Percentiles rank a stretch among this genome's conserved stretches.
phyloP scores from a whole-genome alignment of 176 grass and related monocot species.

The Avena insularis region DNA sequence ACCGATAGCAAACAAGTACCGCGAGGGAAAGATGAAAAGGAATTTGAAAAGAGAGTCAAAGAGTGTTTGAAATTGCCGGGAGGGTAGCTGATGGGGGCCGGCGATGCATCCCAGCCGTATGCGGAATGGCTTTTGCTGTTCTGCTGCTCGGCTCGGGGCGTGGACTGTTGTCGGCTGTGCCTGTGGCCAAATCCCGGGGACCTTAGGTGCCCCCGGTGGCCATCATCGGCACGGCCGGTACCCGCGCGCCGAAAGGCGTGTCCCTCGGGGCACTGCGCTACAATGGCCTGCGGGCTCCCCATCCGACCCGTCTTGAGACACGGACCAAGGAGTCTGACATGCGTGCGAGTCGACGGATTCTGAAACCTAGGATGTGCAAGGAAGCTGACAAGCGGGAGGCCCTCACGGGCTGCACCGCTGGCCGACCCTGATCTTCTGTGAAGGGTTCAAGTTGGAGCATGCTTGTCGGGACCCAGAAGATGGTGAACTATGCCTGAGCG shows the following conservation, averaged over 20 bases:
- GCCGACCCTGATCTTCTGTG: constrained; percentile 53
- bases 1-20: constrained; percentile 75
- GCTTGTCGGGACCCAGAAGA: no score
- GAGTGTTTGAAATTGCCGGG: constrained; percentile 67
- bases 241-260: no score
- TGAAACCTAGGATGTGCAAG: no score
- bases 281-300: constrained; percentile 2
- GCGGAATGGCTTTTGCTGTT: not conserved
- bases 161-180: not conserved
- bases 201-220: no score
- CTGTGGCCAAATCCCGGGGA: no score
- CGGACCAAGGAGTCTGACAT: constrained; percentile 85
- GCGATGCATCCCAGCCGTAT: constrained; percentile 35
- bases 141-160: not conserved
- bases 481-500: no score
- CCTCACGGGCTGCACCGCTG: no score
- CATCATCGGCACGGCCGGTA: no score
- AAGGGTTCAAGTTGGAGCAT: constrained; percentile 77
- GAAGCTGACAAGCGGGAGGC: no score
- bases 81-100: constrained; percentile 21
- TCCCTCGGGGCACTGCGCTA: no score
- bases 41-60: constrained; percentile 81
- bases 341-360: not conserved
- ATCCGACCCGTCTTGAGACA: constrained; percentile 74
- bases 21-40: constrained; percentile 72